These are phyloP conservation scores for Verticillium zaregamsianum DNA, from an alignment of 2,329 filamentous ascomycete species.

Conservation along the genomic window DNA sequence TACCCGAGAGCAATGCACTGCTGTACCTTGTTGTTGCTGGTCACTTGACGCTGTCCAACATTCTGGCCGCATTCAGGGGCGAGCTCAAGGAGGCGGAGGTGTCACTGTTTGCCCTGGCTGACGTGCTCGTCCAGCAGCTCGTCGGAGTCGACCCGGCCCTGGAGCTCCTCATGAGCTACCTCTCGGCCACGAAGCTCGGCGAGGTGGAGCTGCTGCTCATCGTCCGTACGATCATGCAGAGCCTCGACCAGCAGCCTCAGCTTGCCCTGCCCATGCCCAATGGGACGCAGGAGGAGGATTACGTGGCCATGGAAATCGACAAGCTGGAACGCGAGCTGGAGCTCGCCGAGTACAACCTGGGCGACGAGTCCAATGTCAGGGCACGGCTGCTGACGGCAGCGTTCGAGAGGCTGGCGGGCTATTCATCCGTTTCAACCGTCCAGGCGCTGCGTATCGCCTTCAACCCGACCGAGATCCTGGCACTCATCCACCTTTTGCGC, in stretches of 20 bases:
- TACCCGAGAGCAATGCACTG: constrained; percentile 50
- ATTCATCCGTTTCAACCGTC: constrained; percentile 56
- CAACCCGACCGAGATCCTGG: constrained; percentile 63
- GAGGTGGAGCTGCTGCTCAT: constrained; percentile 63
- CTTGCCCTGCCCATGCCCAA: constrained; percentile 12
- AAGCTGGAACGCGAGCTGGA: constrained; percentile 62
- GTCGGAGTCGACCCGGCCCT: constrained; percentile 64
- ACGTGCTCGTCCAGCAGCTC: constrained; percentile 59
- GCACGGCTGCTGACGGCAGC: constrained; percentile 63
- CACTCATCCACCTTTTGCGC: constrained; percentile 68
- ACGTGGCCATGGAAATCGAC: constrained; percentile 52
- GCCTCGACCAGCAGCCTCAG: constrained; percentile 45
- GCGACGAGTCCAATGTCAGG: constrained; percentile 58
- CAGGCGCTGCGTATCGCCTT: constrained; percentile 60
- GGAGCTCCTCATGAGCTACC: constrained; percentile 60
- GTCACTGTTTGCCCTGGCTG: constrained; percentile 43
- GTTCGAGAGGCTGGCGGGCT: constrained; percentile 65
- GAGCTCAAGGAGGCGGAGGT: constrained; percentile 38
- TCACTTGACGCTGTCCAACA: constrained; percentile 55
- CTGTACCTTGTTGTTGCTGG: constrained; percentile 58
- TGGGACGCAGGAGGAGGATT: constrained; percentile 19
- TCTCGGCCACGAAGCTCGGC: constrained; percentile 62
- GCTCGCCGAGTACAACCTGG: constrained; percentile 63
- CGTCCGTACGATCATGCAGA: constrained; percentile 64
- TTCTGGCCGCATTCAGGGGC: constrained; percentile 53